Evolutionary conservation across 345 rosid species (phyloP).

Genomic region (Orychophragmus violaceus): DNA sequence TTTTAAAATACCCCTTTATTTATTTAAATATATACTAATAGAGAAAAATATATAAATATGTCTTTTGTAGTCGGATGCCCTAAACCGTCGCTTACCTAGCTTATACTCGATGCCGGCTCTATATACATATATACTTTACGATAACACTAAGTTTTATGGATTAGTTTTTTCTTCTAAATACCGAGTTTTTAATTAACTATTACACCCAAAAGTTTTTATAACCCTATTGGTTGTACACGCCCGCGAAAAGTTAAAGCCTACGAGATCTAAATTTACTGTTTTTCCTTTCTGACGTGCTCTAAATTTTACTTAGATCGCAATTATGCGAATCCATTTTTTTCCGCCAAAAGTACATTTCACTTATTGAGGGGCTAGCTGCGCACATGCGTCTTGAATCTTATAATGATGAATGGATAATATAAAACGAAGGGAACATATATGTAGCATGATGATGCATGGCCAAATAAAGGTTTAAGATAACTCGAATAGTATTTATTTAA

Average conservation of each 20-base stretch:
- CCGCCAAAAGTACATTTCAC: conserved; percentile 7
- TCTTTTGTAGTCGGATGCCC: too few species aligned
- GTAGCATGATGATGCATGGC: conserved; percentile 35
- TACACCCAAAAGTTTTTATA: neutral
- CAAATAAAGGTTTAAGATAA: conserved; percentile 26
- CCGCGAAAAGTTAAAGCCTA: neutral
- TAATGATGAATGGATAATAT: conserved; percentile 27
- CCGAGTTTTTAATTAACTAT: neutral
- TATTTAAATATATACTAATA: too few species aligned
- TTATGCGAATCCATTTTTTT: neutral
- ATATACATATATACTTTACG: neutral
- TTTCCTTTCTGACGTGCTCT: neutral
- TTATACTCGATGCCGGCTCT: too few species aligned
- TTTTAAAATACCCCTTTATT: too few species aligned
- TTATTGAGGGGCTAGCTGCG: conserved; percentile 9
- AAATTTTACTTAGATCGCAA: neutral
- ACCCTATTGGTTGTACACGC: neutral
- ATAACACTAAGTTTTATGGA: neutral
- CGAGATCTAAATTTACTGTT: neutral
- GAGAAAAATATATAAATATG: too few species aligned
- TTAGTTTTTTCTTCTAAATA: neutral
- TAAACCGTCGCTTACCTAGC: too few species aligned
- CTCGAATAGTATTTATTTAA: neutral
- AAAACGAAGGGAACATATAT: conserved; percentile 24
- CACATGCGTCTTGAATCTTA: conserved; percentile 25